phyloP scores from a whole-genome alignment of 192 early-diverging fungal species.

The Umbelopsis isabellina region DNA sequence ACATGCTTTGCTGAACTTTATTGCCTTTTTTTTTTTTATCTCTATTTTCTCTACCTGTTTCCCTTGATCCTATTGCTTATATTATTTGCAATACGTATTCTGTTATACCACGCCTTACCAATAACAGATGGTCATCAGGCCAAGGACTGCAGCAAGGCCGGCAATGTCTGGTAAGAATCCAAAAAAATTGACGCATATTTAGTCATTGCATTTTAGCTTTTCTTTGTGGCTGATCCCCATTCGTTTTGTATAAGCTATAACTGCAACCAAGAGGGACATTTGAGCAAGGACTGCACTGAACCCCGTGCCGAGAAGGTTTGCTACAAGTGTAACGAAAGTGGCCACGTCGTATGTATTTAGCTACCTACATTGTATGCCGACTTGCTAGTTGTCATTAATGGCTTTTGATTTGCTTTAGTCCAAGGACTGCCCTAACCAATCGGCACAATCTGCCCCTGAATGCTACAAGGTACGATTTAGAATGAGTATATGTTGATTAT shows the following conservation, averaged over 20 bases:
- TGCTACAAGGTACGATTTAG: slow-evolving; percentile 46
- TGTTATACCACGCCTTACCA: slow-evolving; percentile 18
- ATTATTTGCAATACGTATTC: slow-evolving; percentile 21
- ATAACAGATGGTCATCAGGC: slow-evolving; percentile 57
- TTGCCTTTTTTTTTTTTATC: slow-evolving; percentile 23
- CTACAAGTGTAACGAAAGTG: slow-evolving; percentile 58
- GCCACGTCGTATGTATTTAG: slow-evolving; percentile 47
- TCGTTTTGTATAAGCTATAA: slow-evolving; percentile 48
- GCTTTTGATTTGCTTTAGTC: slow-evolving; percentile 36
- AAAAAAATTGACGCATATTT: neutral
- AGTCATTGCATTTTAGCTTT: neutral
- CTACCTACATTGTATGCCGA: too few species aligned
- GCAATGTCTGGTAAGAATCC: slow-evolving; percentile 54
- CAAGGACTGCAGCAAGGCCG: slow-evolving; percentile 51
- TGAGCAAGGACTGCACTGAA: slow-evolving; percentile 47
- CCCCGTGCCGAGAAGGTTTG: slow-evolving; percentile 56
- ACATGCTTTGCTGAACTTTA: slow-evolving; percentile 20
- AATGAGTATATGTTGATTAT: neutral
- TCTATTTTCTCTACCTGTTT: slow-evolving; percentile 20
- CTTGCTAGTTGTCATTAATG: neutral
- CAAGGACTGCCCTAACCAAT: slow-evolving; percentile 52
- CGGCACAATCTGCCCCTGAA: slow-evolving; percentile 43
- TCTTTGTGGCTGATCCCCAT: slow-evolving; percentile 3
- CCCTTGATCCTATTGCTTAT: neutral
- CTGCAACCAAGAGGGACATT: slow-evolving; percentile 50